Evolutionary conservation across 176 grass and related monocot genomes (phyloP).

Genomic region (Thalia dealbata): DNA sequence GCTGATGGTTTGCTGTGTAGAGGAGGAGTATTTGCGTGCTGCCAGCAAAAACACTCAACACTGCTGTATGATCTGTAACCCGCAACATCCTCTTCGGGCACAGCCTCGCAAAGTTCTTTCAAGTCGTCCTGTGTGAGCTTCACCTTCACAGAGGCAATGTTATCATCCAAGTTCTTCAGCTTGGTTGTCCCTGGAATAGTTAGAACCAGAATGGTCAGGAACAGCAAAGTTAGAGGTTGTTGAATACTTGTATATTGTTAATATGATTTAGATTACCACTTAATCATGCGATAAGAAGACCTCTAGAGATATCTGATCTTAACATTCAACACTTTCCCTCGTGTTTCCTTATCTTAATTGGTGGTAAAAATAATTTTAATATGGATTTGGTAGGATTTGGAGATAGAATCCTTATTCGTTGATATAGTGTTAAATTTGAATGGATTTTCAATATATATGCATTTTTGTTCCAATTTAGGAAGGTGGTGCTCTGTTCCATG

Average conservation of each 20-base stretch:
- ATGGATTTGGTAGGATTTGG: too few species aligned
- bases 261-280: too few species aligned
- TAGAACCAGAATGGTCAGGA: neutral
- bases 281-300: too few species aligned
- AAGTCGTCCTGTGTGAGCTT: conserved; percentile 3
- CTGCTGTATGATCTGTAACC: conserved; percentile 42
- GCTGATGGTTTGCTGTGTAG: neutral
- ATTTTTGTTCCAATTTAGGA: too few species aligned
- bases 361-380: too few species aligned
- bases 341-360: too few species aligned
- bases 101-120: conserved; percentile 21
- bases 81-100: conserved; percentile 46
- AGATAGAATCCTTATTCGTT: too few species aligned
- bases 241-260: neutral
- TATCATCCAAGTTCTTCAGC: conserved; percentile 15
- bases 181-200: conserved; percentile 9
- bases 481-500: too few species aligned
- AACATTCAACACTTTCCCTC: too few species aligned
- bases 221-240: neutral
- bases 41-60: conserved; percentile 28
- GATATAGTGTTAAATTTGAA: too few species aligned
- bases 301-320: too few species aligned
- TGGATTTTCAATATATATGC: too few species aligned
- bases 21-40: conserved; percentile 47
- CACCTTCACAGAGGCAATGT: conserved; percentile 4